Conservation (phyloP, 2,329 filamentous ascomycete genomes). For the Tolypocladium endophyticum region DNA sequence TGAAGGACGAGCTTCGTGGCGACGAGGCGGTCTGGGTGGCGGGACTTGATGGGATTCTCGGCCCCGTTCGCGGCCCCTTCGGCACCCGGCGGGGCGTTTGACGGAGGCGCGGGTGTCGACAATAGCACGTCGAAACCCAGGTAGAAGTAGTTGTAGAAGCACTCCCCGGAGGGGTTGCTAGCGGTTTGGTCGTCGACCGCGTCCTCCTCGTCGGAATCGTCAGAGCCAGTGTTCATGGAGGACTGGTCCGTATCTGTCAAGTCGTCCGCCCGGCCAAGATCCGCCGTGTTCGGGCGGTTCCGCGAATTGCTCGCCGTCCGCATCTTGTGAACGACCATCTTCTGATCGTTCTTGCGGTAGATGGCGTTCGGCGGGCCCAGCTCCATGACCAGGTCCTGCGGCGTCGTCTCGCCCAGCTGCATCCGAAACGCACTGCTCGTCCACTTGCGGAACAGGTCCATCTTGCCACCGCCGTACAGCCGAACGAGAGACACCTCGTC, state of each 20-base stretch:
- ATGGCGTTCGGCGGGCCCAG: constrained; percentile 90
- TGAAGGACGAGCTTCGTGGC: constrained; percentile 90
- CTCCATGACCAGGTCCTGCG: constrained; percentile 83
- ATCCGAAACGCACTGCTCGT: constrained; percentile 60
- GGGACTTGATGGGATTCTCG: constrained; percentile 25
- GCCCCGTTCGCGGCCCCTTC: constrained; percentile 10
- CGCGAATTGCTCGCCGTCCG: constrained; percentile 41
- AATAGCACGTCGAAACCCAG: constrained; percentile 89
- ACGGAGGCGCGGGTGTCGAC: constrained; percentile 61
- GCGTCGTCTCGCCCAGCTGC: constrained; percentile 72
- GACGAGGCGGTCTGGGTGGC: constrained; percentile 56
- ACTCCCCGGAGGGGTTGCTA: constrained; percentile 54
- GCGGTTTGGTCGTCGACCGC: constrained; percentile 45
- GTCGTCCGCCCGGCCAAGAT: constrained; percentile 41
- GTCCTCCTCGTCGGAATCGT: constrained; percentile 52
- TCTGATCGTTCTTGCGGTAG: constrained; percentile 81
- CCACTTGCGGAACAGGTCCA: constrained; percentile 69
- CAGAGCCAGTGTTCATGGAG: constrained; percentile 59
- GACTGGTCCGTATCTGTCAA: constrained; percentile 65
- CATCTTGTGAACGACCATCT: constrained; percentile 74
- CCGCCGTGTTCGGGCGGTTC: constrained; percentile 30
- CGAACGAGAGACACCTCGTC: constrained; percentile 78
- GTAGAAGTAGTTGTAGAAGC: constrained; percentile 96
- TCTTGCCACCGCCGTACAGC: constrained; percentile 64
- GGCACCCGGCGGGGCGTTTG: constrained; percentile 43